These are phyloP conservation scores for Syzygium oleosum DNA, from an alignment of 345 rosid genomes.

Conservation along the genomic window DNA sequence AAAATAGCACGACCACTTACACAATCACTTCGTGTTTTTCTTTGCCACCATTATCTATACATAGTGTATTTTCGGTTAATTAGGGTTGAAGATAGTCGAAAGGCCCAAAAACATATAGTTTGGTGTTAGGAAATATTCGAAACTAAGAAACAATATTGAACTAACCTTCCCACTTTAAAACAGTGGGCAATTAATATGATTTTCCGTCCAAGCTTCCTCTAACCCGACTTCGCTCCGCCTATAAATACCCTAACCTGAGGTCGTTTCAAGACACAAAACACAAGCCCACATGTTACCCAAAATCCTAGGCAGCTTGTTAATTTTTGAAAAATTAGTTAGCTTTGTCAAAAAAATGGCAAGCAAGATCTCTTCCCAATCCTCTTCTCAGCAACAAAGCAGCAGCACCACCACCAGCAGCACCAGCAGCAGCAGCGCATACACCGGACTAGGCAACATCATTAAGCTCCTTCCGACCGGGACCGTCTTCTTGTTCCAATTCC, in stretches of 20 bases:
- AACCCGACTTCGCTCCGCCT: not conserved
- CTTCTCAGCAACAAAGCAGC: not conserved
- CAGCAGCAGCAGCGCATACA: slow-evolving; percentile 29
- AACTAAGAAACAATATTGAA: not conserved
- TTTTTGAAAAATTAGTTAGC: not conserved
- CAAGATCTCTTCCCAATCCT: not conserved
- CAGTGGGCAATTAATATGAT: not conserved
- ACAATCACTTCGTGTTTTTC: no score
- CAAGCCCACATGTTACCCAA: not conserved
- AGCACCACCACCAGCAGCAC: slow-evolving; percentile 24
- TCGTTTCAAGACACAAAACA: not conserved
- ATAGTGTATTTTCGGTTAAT: not conserved
- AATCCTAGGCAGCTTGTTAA: not conserved
- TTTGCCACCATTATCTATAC: not conserved
- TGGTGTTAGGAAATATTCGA: not conserved
- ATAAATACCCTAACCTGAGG: not conserved
- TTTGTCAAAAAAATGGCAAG: not conserved
- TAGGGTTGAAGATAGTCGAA: not conserved
- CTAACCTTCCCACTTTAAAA: not conserved
- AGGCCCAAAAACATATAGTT: not conserved
- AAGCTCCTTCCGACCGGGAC: slow-evolving; percentile 91
- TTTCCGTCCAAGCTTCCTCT: slow-evolving; percentile 15
- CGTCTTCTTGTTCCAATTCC: slow-evolving; percentile 70
- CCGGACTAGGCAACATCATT: slow-evolving; percentile 56
- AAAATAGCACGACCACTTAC: no score